Percentiles rank a stretch among this genome's conserved stretches.
Conservation (phyloP, 257 asterid genomes). For the Solanum etuberosum region DNA sequence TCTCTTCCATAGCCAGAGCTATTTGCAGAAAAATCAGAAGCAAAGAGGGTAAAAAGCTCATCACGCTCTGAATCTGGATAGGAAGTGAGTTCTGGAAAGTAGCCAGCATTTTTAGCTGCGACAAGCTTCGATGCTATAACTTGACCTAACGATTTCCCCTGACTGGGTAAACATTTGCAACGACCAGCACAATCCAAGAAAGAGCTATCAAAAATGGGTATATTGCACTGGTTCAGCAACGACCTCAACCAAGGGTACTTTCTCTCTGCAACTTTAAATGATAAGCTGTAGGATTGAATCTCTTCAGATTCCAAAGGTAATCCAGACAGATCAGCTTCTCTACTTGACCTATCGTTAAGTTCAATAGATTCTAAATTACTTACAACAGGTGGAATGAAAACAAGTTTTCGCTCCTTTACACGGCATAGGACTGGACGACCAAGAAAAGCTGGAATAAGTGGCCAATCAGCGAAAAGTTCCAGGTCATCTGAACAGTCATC, state of each 20-base stretch:
- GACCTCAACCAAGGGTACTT: slow-evolving; percentile 81
- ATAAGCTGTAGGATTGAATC: slow-evolving; percentile 28
- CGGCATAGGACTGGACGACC: slow-evolving; percentile 93
- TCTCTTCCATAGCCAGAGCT: slow-evolving; percentile 53
- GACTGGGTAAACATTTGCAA: slow-evolving; percentile 58
- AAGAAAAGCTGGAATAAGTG: slow-evolving; percentile 91
- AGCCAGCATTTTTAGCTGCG: slow-evolving; percentile 79
- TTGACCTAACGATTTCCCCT: slow-evolving; percentile 63
- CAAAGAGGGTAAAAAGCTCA: slow-evolving; percentile 62
- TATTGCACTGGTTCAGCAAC: slow-evolving; percentile 69
- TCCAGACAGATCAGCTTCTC: slow-evolving; percentile 32
- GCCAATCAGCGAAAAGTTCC: slow-evolving; percentile 89
- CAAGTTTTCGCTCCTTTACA: slow-evolving; percentile 65
- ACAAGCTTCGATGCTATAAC: slow-evolving; percentile 64
- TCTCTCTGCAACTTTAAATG: slow-evolving; percentile 37
- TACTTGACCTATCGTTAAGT: slow-evolving; percentile 17
- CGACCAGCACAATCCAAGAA: slow-evolving; percentile 75
- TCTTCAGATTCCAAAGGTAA: slow-evolving; percentile 27
- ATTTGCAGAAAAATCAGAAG: slow-evolving; percentile 50
- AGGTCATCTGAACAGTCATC: slow-evolving; percentile 55
- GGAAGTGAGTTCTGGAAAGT: slow-evolving; percentile 52
- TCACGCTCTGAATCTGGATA: slow-evolving; percentile 52
- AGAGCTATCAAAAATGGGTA: slow-evolving; percentile 71
- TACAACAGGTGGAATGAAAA: slow-evolving; percentile 57
- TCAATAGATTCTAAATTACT: slow-evolving; percentile 13